Evolutionary conservation across 2,329 filamentous ascomycete genomes (phyloP), one percentile per base, ranked within the genome.

Genomic region (Pseudocercospora pini-densiflorae): DNA sequence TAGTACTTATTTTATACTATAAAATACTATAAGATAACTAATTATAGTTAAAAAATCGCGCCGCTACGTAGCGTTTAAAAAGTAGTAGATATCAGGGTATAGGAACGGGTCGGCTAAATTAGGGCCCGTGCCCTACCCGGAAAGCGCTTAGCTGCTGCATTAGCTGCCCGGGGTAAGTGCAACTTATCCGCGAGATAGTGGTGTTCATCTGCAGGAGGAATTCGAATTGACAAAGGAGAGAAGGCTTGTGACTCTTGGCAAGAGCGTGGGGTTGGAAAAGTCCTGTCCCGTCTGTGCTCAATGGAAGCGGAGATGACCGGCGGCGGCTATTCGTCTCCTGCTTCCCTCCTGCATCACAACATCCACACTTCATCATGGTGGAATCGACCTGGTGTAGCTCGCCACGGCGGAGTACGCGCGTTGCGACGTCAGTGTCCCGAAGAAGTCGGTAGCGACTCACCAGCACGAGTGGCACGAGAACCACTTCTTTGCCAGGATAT

Each of bases 201-300:
- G 51, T 55, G 47, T 51, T 49, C 24, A 24, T 54, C 19, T 54
- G 49, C 49, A 54, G 49, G 24, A 24, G 49, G 23, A 49, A 23
- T 49, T 29, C 14, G 49, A 53, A 54, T 24, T 6, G 24, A 29
- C 1, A 40, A 24, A 31, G 21, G 51, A 33, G 51, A n/a, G 24
- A 31, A 55, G 23, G 51, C 51, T 31, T 55, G 51, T 55, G 51
- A 55, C 16, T 16, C 51, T 55, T 55, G 51, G 51, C 51, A 31
- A 27, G 23, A 55, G 51, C 51, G 49, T 54, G 23, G 49, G 49
- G 49, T 21, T 8, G 6, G 9, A 54, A 24, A 21, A n/a, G 10
- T 12, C n/a, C 10, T 45, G 43, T 21, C 10, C 10, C 21, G 47
- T 51, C 47, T 51, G 47, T 51, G 47, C 47, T 51, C 9, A n/a